These are phyloP conservation scores for Cyclotella cryptica DNA, from an alignment of 108 stramenopile species.

Conservation along the genomic window DNA sequence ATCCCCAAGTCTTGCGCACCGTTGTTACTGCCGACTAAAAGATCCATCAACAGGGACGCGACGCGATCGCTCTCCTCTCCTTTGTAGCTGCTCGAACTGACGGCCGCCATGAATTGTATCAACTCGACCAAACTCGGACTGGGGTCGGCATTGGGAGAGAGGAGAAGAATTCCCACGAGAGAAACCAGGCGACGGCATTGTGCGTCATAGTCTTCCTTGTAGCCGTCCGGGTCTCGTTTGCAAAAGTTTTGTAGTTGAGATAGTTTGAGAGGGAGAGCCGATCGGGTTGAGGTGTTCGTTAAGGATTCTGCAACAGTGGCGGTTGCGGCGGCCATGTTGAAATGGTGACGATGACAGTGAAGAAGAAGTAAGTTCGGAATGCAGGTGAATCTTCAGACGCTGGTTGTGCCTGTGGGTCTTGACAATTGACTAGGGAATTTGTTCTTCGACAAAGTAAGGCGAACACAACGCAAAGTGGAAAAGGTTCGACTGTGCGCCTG, in stretches of 20 bases:
- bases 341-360: background rate
- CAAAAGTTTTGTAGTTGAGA: conserved; percentile 96
- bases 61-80: conserved; percentile 80
- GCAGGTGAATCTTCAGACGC: too few relatives aligned
- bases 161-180: conserved; percentile 71
- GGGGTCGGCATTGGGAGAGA: conserved; percentile 78
- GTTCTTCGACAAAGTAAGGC: too few relatives aligned
- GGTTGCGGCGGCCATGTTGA: background rate
- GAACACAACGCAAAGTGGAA: too few relatives aligned
- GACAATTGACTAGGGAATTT: too few relatives aligned
- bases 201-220: conserved; percentile 94
- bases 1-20: conserved; percentile 9
- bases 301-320: background rate
- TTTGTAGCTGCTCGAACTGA: conserved; percentile 78
- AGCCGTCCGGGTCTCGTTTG: conserved; percentile 94
- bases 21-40: conserved; percentile 71
- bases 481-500: too few relatives aligned
- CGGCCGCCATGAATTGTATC: conserved; percentile 91
- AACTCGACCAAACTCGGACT: conserved; percentile 82
- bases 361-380: background rate
- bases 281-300: conserved; percentile 8
- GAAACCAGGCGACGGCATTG: conserved; percentile 84
- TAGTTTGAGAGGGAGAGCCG: conserved; percentile 82
- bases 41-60: conserved; percentile 73
- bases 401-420: too few relatives aligned